A percentile compares a stretch with the other conserved stretches of the same genome.
These are phyloP conservation scores for Beauveria pseudobassiana DNA, from an alignment of 2,329 filamentous ascomycete species.

Conservation along the genomic window DNA sequence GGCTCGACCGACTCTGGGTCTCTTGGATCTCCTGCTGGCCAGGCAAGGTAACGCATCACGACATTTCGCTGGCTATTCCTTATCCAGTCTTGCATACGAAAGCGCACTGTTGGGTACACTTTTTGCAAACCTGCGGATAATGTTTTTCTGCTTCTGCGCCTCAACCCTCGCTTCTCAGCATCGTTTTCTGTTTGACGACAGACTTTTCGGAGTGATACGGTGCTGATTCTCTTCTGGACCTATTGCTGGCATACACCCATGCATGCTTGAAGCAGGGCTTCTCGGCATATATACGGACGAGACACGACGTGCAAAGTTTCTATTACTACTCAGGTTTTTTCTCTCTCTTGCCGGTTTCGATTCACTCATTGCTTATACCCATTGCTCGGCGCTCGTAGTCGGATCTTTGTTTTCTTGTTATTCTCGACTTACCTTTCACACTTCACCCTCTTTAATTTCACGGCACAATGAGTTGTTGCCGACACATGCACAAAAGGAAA, in stretches of 20 bases:
- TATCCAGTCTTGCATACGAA: conserved; percentile 4
- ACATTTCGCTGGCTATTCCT: not conserved
- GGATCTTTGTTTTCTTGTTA: not conserved
- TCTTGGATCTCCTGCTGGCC: conserved; percentile 16
- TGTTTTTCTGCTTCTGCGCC: not conserved
- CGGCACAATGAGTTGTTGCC: not conserved
- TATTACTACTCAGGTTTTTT: not conserved
- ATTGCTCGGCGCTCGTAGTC: conserved; percentile 9
- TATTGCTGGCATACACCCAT: not conserved
- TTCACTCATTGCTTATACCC: conserved; percentile 10
- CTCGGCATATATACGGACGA: not conserved
- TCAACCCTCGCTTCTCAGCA: not conserved
- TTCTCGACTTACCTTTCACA: not conserved
- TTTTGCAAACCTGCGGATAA: not conserved
- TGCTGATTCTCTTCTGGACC: not conserved
- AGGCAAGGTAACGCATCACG: not conserved
- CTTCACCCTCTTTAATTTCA: not conserved
- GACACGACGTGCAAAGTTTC: conserved; percentile 7
- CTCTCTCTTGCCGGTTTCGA: not conserved
- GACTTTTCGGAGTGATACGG: not conserved
- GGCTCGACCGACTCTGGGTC: conserved; percentile 59
- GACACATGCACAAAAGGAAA: not conserved
- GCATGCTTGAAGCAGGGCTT: not conserved
- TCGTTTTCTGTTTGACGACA: not conserved
- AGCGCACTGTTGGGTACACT: conserved; percentile 5